Base-by-base conservation (phyloP, 2,329 filamentous ascomycete genomes). In the Xylariaceae sp. region DNA sequence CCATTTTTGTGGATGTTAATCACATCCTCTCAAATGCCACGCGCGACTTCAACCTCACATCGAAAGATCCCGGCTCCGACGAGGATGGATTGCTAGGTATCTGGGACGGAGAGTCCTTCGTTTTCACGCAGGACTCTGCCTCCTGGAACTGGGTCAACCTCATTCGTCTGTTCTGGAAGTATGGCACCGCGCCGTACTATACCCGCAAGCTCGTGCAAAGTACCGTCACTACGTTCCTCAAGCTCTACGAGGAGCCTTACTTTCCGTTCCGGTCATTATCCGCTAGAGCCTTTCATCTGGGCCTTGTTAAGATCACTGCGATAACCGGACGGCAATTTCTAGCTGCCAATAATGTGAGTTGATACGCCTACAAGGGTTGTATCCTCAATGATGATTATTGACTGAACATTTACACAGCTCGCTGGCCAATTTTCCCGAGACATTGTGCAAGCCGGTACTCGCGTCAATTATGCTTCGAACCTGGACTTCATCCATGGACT, bases 401-500 rank as follows among this genome's bases (percentile, higher is more conserved):
- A 9, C 59, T 62, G 34, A 64, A 49, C 11, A 10, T 47, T 9
- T 37, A n/a, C 13, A 9, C 44, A 85, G 69, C 85, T 97, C 58
- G 79, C 82, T 23, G 76, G 79, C 0, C 71, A 77, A 0, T 97
- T 96, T 71, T 80, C 87, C 0, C 83, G 84, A 11, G 90, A 99
- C 54, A 84, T 99, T 52, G 85, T 97, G 30, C 93, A 97, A 74
- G 90, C 93, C 1, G 89, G 87, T 59, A 97, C 94, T 0, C 83
- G 94, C 17, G 93, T 97, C 64, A 97, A 97, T 74, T 99, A 97
- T 74, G 94, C 89, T 0, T 90, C 92, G 53, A 97, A 97, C 67
- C 74, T 97, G 10, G 83, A 79, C n/a, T 78, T 85, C 42, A 94
- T 97, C 52, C 92, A 97, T 69, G 94, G 91, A 0, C 76, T 99